Evolutionary conservation across 1,284 basidiomycete species (phyloP), one percentile per base, ranked within the genome.

Genomic region (Microbotryum lychnidis-dioicae): DNA sequence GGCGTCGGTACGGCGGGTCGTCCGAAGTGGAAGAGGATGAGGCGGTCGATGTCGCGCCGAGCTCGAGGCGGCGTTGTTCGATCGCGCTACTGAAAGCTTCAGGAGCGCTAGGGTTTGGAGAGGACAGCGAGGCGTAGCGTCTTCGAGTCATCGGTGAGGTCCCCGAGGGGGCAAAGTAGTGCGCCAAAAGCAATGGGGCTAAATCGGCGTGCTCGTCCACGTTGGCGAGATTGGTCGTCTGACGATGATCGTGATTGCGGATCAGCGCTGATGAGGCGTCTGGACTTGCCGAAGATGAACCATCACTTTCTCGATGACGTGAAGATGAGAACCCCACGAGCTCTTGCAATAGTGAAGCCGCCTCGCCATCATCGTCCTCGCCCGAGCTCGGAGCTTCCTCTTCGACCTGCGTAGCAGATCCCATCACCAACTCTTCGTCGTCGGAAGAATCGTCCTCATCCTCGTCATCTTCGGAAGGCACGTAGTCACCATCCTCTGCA

Each of bases 141-240:
- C 56, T 29, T 5, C 67, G 59, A 4, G 67, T 68, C 37, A 68
- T 55, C 10, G 56, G 27, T 3, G 45, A 31, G 12, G 33, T 21
- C 12, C 29, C 10, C 4, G 57, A 48, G 3, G 57, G 47, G 6
- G 57, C 6, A 20, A 66, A 50, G 47, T 64, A 62, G 25, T 68
- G 67, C 23, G 67, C 67, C 48, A 68, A 57, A 12, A 68, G 50
- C 54, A 66, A 56, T 7, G 66, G 61, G n/a, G 63, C 50, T 21
- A 65, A 51, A 4, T 54, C 54, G 6, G 54, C 45, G 1, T 37
- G 29, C 2, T 54, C 50, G 6, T 27, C 10, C 6, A 12, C 45
- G 23, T 29, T 49, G 49, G 2, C 29, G 21, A 25, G 55, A 6
- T 42, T 10, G 37, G 37, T 5, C 14, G 44, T 6, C 9, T 20